Evolutionary conservation across 805 yeast genomes (phyloP).

Genomic region (Sugiyamaella marilandica): DNA sequence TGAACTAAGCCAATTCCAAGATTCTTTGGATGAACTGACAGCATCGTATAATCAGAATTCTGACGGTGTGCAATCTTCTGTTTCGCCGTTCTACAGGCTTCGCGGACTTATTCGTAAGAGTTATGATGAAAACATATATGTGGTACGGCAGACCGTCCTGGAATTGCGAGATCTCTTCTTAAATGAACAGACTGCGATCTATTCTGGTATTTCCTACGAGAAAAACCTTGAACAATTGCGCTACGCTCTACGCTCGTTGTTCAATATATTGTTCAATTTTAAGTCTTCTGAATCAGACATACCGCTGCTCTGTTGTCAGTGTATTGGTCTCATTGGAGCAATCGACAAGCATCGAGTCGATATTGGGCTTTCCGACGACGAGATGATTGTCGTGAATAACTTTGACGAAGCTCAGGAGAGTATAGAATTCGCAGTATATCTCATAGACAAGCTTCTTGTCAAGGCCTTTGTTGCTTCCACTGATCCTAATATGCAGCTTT

Average conservation of each 20-base stretch:
- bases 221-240: constrained; percentile 10
- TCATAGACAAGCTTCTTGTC: constrained; percentile 66
- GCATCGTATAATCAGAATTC: background rate
- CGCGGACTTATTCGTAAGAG: constrained; percentile 48
- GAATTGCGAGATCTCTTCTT: constrained; percentile 54
- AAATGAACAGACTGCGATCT: constrained; percentile 20
- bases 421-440: constrained; percentile 55
- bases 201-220: constrained; percentile 10
- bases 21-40: background rate
- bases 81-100: constrained; percentile 8
- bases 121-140: constrained; percentile 59
- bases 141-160: constrained; percentile 64
- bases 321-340: constrained; percentile 73
- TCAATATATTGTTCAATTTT: constrained; percentile 27
- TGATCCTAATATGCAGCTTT: constrained; percentile 78
- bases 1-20: constrained; percentile 9
- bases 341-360: constrained; percentile 60
- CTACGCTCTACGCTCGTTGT: constrained; percentile 24
- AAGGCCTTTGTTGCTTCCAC: constrained; percentile 87
- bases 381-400: constrained; percentile 52
- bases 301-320: constrained; percentile 57
- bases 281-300: constrained; percentile 33
- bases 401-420: constrained; percentile 60
- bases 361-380: constrained; percentile 38
- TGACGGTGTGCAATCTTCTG: background rate